A percentile compares a stretch with the other conserved stretches of the same genome.
phyloP scores from a whole-genome alignment of 768 basidiomycete genomes.

The Kondoa subrosea region DNA sequence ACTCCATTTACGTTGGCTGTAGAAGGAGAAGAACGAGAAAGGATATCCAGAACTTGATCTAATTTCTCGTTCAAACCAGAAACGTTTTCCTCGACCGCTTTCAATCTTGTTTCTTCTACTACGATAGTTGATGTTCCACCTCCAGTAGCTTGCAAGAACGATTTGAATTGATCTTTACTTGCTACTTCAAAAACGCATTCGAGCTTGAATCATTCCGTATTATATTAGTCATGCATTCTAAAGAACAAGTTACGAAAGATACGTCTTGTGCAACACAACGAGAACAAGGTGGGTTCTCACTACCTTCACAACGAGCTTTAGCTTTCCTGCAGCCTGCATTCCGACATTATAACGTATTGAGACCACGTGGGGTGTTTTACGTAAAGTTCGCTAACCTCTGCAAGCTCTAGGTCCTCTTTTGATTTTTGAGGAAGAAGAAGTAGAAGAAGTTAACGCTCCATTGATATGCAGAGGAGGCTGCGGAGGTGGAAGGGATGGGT shows the following conservation, averaged over 20 bases:
- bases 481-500: background rate
- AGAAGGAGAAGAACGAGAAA: background rate
- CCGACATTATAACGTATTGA: background rate
- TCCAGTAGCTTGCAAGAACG: background rate
- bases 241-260: too few species aligned
- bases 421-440: background rate
- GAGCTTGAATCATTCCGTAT: too few species aligned
- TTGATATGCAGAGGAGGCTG: background rate
- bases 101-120: background rate
- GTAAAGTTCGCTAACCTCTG: too few species aligned
- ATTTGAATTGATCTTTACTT: background rate
- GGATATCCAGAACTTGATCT: background rate
- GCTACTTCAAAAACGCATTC: background rate
- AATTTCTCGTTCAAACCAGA: background rate
- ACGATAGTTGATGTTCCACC: background rate
- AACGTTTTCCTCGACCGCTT: background rate
- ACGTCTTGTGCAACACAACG: too few species aligned
- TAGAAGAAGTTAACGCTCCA: background rate
- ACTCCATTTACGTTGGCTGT: too few species aligned
- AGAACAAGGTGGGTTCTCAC: background rate
- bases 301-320: background rate
- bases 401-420: background rate
- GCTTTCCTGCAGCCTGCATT: background rate
- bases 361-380: background rate
- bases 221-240: too few species aligned